Conservation (phyloP, 306 rosid species). For the Geum urbanum region DNA sequence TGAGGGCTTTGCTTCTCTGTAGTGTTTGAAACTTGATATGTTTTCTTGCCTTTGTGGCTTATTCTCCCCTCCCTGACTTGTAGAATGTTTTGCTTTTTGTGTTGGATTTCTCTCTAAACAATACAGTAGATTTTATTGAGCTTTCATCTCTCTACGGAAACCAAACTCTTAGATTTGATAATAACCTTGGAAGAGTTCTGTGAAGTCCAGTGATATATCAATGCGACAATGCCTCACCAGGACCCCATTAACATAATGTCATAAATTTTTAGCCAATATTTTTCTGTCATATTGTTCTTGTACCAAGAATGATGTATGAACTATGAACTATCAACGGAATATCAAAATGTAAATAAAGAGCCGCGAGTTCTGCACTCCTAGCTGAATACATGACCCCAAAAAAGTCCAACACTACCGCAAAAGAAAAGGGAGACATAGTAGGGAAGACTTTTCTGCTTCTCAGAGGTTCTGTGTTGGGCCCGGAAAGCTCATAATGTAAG, state of each 20-base stretch:
- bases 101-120: neutral
- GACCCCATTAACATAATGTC: neutral
- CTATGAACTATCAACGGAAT: neutral
- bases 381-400: no score
- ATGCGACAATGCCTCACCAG: neutral
- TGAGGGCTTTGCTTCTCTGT: slow-evolving; percentile 32
- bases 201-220: neutral
- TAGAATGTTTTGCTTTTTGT: neutral
- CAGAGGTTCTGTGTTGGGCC: no score
- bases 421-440: no score
- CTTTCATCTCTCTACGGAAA: neutral
- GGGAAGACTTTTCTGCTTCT: no score
- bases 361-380: no score
- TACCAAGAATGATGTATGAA: neutral
- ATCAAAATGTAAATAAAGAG: neutral
- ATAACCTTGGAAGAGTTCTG: neutral
- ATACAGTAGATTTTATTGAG: neutral
- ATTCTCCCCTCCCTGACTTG: neutral
- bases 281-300: no score
- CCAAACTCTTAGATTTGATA: neutral
- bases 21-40: neutral
- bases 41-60: neutral
- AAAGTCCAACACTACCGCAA: no score
- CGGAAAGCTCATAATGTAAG: no score
- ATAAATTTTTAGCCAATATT: no score